These are phyloP conservation scores for Saccharata proteae DNA, from an alignment of 2,329 filamentous ascomycete genomes.

Conservation along the genomic window DNA sequence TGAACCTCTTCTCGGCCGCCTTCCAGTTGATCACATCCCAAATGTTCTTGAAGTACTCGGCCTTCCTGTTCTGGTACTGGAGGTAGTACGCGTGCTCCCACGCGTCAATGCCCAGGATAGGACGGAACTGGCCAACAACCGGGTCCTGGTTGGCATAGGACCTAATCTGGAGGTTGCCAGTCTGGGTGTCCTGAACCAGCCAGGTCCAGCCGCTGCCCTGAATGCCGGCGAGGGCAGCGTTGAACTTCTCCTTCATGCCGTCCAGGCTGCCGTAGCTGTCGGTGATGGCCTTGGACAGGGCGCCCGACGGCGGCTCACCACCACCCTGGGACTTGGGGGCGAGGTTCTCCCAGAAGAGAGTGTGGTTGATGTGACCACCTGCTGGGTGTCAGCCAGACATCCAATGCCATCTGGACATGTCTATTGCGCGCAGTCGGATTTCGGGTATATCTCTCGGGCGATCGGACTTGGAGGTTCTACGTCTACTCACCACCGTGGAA, in stretches of 20 bases:
- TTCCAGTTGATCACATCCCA: slow-evolving; percentile 98
- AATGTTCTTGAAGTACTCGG: slow-evolving; percentile 84
- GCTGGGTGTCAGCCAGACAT: slow-evolving; percentile 1
- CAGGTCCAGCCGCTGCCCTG: slow-evolving; percentile 55
- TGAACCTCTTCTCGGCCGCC: slow-evolving; percentile 67
- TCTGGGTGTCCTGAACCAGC: slow-evolving; percentile 51
- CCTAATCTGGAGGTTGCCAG: slow-evolving; percentile 48
- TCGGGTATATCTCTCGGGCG: neutral
- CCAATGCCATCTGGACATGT: neutral
- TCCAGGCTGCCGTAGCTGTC: slow-evolving; percentile 46
- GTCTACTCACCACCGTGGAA: slow-evolving; percentile 47
- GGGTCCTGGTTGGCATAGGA: slow-evolving; percentile 83
- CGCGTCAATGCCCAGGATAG: slow-evolving; percentile 79
- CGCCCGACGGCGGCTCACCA: slow-evolving; percentile 49
- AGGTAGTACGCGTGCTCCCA: slow-evolving; percentile 97
- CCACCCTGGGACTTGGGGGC: slow-evolving; percentile 55
- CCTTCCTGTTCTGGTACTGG: slow-evolving; percentile 95
- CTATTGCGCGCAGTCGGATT: slow-evolving; percentile 3
- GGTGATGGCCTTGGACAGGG: slow-evolving; percentile 46
- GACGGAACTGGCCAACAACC: slow-evolving; percentile 69
- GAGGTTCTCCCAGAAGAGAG: slow-evolving; percentile 59
- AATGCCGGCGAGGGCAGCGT: slow-evolving; percentile 50
- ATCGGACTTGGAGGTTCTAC: neutral
- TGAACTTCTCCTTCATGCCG: slow-evolving; percentile 50
- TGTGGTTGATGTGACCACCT: slow-evolving; percentile 55